A percentile compares a stretch with the other conserved stretches of the same genome.
Conservation (phyloP, 2,329 filamentous ascomycete genomes). For the Curvularia lunata region DNA sequence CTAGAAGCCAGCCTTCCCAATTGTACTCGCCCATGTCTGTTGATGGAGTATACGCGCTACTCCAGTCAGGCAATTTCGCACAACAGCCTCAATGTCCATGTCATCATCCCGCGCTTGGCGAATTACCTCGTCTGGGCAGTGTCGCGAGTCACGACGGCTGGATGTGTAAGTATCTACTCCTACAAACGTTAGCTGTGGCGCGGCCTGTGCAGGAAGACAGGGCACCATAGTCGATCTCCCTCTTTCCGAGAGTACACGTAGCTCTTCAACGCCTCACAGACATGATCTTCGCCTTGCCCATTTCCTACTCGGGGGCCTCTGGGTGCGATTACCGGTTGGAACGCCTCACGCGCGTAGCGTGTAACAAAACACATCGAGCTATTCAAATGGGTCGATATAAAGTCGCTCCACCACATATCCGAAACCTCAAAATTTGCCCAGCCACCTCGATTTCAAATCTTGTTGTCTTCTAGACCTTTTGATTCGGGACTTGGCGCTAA, state of each 20-base stretch:
- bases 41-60: constrained; percentile 11
- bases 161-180: constrained; percentile 7
- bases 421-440: constrained; percentile 2
- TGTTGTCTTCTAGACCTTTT: neutral
- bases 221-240: constrained; percentile 6
- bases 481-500: constrained; percentile 1
- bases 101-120: constrained; percentile 24
- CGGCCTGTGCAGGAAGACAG: constrained; percentile 10
- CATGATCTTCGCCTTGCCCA: constrained; percentile 15
- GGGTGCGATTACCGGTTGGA: constrained; percentile 23
- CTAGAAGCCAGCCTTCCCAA: constrained; percentile 29
- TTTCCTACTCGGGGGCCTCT: constrained; percentile 23
- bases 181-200: neutral
- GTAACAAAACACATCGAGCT: constrained; percentile 18
- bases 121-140: constrained; percentile 10
- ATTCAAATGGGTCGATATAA: constrained; percentile 13
- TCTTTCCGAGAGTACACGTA: constrained; percentile 9
- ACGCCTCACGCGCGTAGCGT: constrained; percentile 26
- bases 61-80: constrained; percentile 22
- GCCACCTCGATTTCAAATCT: constrained; percentile 2
- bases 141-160: constrained; percentile 14
- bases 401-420: constrained; percentile 22
- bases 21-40: constrained; percentile 36
- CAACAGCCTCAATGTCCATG: constrained; percentile 22
- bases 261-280: constrained; percentile 21